Percentiles rank a stretch among this genome's conserved stretches.
phyloP scores from a whole-genome alignment of 2,329 filamentous ascomycete genomes.

The Paecilomyces variotii region DNA sequence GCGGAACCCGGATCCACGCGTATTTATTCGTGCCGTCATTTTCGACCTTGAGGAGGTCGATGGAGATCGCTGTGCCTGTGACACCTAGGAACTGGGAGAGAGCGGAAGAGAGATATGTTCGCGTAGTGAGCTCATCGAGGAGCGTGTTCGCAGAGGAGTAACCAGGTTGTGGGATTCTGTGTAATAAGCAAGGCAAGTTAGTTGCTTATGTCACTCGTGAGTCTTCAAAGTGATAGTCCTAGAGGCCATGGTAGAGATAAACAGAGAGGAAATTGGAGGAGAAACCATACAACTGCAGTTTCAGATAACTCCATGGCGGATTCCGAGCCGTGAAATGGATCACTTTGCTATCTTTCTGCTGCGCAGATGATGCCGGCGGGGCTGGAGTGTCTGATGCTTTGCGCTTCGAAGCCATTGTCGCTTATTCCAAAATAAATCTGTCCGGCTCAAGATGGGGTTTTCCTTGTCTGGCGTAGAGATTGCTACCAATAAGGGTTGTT shows the following conservation, averaged over 20 bases:
- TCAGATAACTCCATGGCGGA: conserved; percentile 37
- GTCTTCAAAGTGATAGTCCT: no score
- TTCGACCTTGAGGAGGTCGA: conserved; percentile 39
- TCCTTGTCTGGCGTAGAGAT: no score
- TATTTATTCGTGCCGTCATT: conserved; percentile 5
- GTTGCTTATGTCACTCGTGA: not conserved
- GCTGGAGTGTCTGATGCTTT: not conserved
- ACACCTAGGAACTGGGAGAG: conserved; percentile 41
- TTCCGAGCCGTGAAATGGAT: conserved; percentile 32
- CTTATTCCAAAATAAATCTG: not conserved
- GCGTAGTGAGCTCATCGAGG: conserved; percentile 40
- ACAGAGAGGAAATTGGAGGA: not conserved
- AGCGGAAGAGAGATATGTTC: conserved; percentile 38
- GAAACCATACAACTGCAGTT: conserved; percentile 30
- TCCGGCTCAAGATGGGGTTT: not conserved
- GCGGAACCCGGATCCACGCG: conserved; percentile 38
- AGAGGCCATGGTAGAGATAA: not conserved
- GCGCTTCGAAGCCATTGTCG: not conserved
- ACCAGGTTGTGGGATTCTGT: conserved; percentile 21
- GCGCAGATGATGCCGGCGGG: not conserved
- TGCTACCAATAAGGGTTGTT: no score
- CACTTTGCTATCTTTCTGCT: not conserved
- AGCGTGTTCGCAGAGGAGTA: conserved; percentile 9
- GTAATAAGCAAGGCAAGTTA: conserved; percentile 4
- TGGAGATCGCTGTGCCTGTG: conserved; percentile 37